Base-by-base conservation (phyloP, 202 grass and related monocot species). In the Schoenoplectus tabernaemontani region DNA sequence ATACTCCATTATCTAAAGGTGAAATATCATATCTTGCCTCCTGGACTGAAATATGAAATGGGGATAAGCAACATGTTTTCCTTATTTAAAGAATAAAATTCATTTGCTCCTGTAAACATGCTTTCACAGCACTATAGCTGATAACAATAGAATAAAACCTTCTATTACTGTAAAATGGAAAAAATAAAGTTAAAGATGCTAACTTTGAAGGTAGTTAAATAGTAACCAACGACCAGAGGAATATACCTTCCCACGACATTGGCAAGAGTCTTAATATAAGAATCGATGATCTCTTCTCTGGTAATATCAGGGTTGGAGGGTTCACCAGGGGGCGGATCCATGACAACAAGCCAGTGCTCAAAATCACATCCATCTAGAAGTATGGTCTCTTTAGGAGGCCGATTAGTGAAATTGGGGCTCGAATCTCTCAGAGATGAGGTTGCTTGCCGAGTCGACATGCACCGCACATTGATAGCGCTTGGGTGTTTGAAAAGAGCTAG, bases 351-450 rank as follows among this genome's bases (percentile, higher is more conserved):
- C 90, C 90, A 93, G 57, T 93, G 90, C 77, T 93, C 87, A 57
- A 93, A 93, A 81, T 93, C 90, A 54, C 90, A 93, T 0, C 90
- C 90, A 2, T 93, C 90, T 12, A 93, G 82, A n/a, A 89, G 82
- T 57, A 89, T 89, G 3, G 87, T 87, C 83, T 93, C 90, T 24
- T 93, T 89, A 37, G 90, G 90, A 0, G 90, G 90, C 3, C 90
- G 80, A 68, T 88, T 93, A 81, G 65, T 90, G 85, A 88, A 93
- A 84, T 88, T 93, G 8, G 90, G 90, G 23, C 68, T 89, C 34
- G 87, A 83, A 78, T 93, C 87, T 11, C 86, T 74, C 41, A 90
- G 17, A 9, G 88, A 93, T 1, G 91, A 93, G 22, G 75, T 88
- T 9, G 88, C 82, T 33, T 84, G 57, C 56, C 80, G 84, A 16